Percentiles rank a stretch among this genome's conserved stretches.
Evolutionary conservation across 163 green algal genomes (phyloP).

Genomic region (Prototheca wickerhamii): DNA sequence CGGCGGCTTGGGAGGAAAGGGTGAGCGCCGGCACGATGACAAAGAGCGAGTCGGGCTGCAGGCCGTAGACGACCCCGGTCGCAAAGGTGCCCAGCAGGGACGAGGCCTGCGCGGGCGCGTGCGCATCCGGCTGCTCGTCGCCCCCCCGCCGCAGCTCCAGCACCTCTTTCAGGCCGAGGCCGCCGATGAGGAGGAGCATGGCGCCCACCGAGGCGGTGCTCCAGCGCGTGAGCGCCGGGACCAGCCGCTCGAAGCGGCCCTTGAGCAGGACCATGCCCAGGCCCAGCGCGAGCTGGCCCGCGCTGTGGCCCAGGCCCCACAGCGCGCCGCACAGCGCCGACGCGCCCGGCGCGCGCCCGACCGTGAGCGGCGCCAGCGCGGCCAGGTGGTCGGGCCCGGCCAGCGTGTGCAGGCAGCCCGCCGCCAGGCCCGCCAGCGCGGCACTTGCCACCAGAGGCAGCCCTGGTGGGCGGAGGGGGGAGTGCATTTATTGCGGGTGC

Average conservation of each 20-base stretch:
- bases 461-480: background rate
- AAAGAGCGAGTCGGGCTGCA: constrained; percentile 96
- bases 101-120: background rate
- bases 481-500: background rate
- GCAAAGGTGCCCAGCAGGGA: constrained; percentile 61
- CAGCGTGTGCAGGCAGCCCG: constrained; percentile 91
- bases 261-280: constrained; percentile 87
- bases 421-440: constrained; percentile 67
- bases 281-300: constrained; percentile 91
- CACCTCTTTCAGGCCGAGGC: constrained; percentile 79
- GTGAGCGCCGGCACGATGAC: constrained; percentile 91
- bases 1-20: constrained; percentile 81
- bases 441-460: background rate
- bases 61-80: constrained; percentile 92
- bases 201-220: constrained; percentile 69
- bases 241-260: constrained; percentile 43
- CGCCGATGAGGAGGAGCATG: constrained; percentile 85
- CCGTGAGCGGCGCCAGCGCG: constrained; percentile 86
- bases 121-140: background rate
- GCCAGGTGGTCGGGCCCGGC: constrained; percentile 93
- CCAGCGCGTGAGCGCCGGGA: constrained; percentile 67
- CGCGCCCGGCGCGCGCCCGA: constrained; percentile 64
- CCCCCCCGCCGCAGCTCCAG: constrained; percentile 27
- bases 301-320: constrained; percentile 95
- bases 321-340: constrained; percentile 81